phyloP scores from a whole-genome alignment of 73 alveolate species.

The Tetrahymena thermophila region DNA sequence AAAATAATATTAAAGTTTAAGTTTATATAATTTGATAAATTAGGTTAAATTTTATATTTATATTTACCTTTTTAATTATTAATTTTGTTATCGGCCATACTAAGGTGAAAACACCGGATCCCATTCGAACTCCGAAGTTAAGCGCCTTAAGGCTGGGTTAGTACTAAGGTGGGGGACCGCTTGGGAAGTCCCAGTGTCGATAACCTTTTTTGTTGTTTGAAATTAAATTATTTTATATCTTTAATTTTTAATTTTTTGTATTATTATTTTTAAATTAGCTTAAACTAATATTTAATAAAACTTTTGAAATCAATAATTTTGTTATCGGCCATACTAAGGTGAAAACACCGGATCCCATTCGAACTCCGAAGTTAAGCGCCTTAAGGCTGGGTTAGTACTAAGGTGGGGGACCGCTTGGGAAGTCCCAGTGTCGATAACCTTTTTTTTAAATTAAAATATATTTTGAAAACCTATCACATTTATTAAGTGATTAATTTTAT shows the following conservation, averaged over 20 bases:
- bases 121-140: slow-evolving; percentile 99
- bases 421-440: slow-evolving; percentile 89
- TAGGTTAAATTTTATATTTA: too few relatives aligned
- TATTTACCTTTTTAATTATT: neutral
- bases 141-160: slow-evolving; percentile 99
- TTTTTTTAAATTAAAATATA: too few relatives aligned
- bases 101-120: slow-evolving; percentile 99
- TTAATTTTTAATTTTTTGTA: too few relatives aligned
- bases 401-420: slow-evolving; percentile 99
- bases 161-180: slow-evolving; percentile 99
- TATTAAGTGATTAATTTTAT: too few relatives aligned
- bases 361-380: slow-evolving; percentile 99
- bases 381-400: slow-evolving; percentile 98
- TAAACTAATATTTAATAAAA: too few relatives aligned
- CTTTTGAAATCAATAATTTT: neutral
- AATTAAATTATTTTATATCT: too few relatives aligned
- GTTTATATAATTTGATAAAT: too few relatives aligned
- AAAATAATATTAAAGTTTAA: too few relatives aligned
- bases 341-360: slow-evolving; percentile 99
- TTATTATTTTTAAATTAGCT: too few relatives aligned
- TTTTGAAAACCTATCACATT: too few relatives aligned
- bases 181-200: slow-evolving; percentile 97
- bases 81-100: slow-evolving; percentile 95
- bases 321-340: slow-evolving; percentile 99
- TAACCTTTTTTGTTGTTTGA: slow-evolving; percentile 67